Evolutionary conservation across 1,284 basidiomycete species (phyloP), one percentile per base, ranked within the genome.

Genomic region (Cryptococcus maquisensis): DNA sequence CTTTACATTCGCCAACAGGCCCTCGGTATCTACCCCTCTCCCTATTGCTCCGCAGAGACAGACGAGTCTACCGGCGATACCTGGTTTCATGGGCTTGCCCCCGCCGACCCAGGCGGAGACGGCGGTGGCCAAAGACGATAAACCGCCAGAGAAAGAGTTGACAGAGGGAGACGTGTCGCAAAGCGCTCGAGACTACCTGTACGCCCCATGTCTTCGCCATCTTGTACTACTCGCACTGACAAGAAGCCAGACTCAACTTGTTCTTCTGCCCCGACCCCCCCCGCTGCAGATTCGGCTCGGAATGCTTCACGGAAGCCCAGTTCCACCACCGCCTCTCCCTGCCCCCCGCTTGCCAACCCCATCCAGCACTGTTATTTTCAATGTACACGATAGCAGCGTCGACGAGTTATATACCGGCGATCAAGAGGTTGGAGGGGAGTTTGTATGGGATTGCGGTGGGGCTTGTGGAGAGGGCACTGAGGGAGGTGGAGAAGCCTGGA

Each of bases 321-420:
- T 67, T 65, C 43, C 45, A 48, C n/a, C 38, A 58, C 4, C 53
- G 53, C 26, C 40, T 59, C 39, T 12, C 49, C 26, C 47, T 59
- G 10, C 54, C 52, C 0, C 37, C 48, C 8, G 3, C 24, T 3
- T 21, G 52, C 8, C 46, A 50, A 44, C 63, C 65, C 20, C 66
- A 68, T 45, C 57, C 63, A 20, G 58, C 60, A 48, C 54, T 68
- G 15, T 32, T 65, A 4, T 68, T 64, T 51, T 57, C 65, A 8
- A 68, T 68, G 61, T 68, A 60, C 49, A 64, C 64, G 13, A 47
- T 59, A 12, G 67, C 65, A 3, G 47, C 64, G 7, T 62, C 63
- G 0, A 24, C 46, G 2, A 65, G 63, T 3, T 67, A 64, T 52
- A 63, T 68, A 15, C 67, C 67, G 4, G 60, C 61, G 3, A 63